Conservation (phyloP, 2,329 filamentous ascomycete species). For the Phyllosticta paracitricarpa region DNA sequence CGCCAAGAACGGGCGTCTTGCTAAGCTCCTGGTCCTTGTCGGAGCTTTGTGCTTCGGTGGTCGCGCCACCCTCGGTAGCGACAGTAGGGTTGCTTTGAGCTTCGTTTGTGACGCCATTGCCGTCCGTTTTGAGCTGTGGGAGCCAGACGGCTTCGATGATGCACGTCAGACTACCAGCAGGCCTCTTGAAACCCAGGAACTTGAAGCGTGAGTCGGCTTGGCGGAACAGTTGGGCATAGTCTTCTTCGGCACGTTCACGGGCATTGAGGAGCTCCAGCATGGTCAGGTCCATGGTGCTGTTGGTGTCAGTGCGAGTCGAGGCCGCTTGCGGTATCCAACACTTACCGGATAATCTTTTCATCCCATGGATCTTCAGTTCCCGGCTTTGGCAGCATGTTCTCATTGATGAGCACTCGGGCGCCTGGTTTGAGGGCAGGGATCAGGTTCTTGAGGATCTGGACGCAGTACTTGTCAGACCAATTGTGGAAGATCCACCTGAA, state of each 20-base stretch:
- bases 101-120: background rate
- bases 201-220: slow-evolving; percentile 12
- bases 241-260: slow-evolving; percentile 9
- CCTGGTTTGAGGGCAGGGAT: slow-evolving; percentile 12
- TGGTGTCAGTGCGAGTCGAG: background rate
- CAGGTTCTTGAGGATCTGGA: slow-evolving; percentile 19
- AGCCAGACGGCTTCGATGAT: slow-evolving; percentile 10
- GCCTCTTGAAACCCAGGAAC: slow-evolving; percentile 5
- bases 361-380: slow-evolving; percentile 12
- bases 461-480: slow-evolving; percentile 28
- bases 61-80: background rate
- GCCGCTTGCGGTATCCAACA: background rate
- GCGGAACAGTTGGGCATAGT: slow-evolving; percentile 11
- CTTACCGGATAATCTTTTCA: slow-evolving; percentile 12
- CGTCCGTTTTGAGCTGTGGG: background rate
- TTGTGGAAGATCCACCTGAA: slow-evolving; percentile 33
- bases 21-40: background rate
- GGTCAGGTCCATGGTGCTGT: slow-evolving; percentile 11
- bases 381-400: slow-evolving; percentile 20
- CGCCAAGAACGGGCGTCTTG: background rate
- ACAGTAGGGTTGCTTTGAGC: background rate
- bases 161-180: slow-evolving; percentile 8
- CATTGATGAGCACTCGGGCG: slow-evolving; percentile 12
- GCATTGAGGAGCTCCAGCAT: slow-evolving; percentile 11
- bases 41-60: background rate